phyloP scores from a whole-genome alignment of 2,329 filamentous ascomycete species.

The Fusarium agapanthi region DNA sequence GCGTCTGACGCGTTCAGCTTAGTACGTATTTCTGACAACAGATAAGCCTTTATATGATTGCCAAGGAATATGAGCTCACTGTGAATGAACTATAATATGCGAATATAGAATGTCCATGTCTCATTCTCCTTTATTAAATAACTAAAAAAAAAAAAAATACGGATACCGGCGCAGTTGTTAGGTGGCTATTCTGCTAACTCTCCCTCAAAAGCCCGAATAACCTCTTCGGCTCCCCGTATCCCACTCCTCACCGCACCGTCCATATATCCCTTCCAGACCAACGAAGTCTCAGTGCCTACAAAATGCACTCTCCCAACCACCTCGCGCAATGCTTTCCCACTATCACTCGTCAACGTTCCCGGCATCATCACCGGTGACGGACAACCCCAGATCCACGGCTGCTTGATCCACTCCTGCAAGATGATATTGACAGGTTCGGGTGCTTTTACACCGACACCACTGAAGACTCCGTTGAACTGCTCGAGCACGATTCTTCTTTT shows the following conservation, averaged over 20 bases:
- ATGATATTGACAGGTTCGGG: slow-evolving; percentile 28
- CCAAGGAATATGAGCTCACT: neutral
- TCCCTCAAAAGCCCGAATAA: slow-evolving; percentile 13
- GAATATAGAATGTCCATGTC: neutral
- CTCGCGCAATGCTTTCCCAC: slow-evolving; percentile 42
- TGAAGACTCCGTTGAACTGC: slow-evolving; percentile 22
- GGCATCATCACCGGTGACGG: slow-evolving; percentile 33
- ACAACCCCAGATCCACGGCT: slow-evolving; percentile 24
- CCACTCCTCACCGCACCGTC: slow-evolving; percentile 39
- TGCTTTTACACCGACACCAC: slow-evolving; percentile 2
- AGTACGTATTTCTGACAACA: neutral
- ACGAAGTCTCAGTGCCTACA: slow-evolving; percentile 35
- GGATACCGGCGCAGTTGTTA: neutral
- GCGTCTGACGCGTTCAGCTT: slow-evolving; percentile 7
- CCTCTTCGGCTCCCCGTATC: slow-evolving; percentile 26
- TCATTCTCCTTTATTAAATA: neutral
- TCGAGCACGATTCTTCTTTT: neutral
- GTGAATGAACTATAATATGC: neutral
- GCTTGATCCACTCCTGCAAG: slow-evolving; percentile 29
- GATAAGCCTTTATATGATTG: neutral
- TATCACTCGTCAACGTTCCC: slow-evolving; percentile 6
- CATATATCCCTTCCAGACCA: slow-evolving; percentile 42
- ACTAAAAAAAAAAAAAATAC: neutral
- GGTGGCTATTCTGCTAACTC: neutral
- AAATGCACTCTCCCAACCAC: slow-evolving; percentile 42